Conservation (phyloP, 306 rosid genomes). For the Oemleria cerasiformis region DNA sequence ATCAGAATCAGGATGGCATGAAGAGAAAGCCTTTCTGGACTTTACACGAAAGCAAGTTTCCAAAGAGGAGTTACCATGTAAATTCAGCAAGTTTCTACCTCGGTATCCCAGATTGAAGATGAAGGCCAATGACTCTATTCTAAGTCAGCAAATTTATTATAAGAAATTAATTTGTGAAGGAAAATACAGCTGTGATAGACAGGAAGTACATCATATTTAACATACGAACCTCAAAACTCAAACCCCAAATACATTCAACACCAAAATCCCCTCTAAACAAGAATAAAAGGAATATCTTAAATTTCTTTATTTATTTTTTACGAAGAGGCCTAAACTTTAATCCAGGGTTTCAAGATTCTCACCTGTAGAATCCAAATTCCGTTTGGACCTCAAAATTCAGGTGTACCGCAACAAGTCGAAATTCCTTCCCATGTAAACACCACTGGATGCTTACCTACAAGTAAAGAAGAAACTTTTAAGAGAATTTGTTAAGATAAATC, state of each 20-base stretch:
- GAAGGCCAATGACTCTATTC: too few species aligned
- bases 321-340: neutral
- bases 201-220: neutral
- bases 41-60: slow-evolving; percentile 92
- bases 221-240: slow-evolving; percentile 2
- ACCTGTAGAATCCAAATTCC: slow-evolving; percentile 99
- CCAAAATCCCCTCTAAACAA: neutral
- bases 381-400: slow-evolving; percentile 97
- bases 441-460: slow-evolving; percentile 97
- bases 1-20: neutral
- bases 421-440: slow-evolving; percentile 99
- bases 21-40: slow-evolving; percentile 58
- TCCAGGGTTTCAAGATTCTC: slow-evolving; percentile 22
- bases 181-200: neutral
- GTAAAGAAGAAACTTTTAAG: slow-evolving; percentile 28
- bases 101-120: slow-evolving; percentile 95
- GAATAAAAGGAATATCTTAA: neutral
- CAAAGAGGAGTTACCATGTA: slow-evolving; percentile 97
- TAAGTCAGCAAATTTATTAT: too few species aligned
- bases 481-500: slow-evolving; percentile 17
- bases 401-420: slow-evolving; percentile 96
- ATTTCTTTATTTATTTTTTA: neutral
- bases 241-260: neutral
- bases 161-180: neutral
- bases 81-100: slow-evolving; percentile 91